Percentiles rank a stretch among this genome's conserved stretches.
These are phyloP conservation scores for Scedosporium dehoogii DNA, from an alignment of 2,329 filamentous ascomycete species.

Conservation along the genomic window DNA sequence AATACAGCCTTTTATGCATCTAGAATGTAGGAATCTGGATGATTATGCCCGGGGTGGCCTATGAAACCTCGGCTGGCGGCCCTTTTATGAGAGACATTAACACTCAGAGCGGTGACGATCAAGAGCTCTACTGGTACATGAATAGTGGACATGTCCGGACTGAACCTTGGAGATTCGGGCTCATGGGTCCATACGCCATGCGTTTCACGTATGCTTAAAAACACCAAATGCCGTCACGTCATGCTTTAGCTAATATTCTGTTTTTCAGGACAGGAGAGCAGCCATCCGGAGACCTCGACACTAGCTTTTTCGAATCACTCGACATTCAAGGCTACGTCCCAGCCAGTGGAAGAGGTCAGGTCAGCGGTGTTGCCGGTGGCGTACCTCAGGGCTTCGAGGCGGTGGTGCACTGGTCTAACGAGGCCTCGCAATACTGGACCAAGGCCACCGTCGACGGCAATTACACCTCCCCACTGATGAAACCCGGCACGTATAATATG, in stretches of 20 bases:
- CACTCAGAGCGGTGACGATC: slow-evolving; percentile 44
- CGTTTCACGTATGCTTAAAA: slow-evolving; percentile 34
- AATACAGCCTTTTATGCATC: too few species aligned
- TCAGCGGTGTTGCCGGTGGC: slow-evolving; percentile 51
- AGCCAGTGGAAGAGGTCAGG: slow-evolving; percentile 43
- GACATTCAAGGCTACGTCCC: slow-evolving; percentile 48
- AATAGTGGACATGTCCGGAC: slow-evolving; percentile 56
- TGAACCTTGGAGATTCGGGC: slow-evolving; percentile 49
- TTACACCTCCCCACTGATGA: slow-evolving; percentile 58
- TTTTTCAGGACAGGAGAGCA: slow-evolving; percentile 30
- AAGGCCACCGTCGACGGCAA: slow-evolving; percentile 42
- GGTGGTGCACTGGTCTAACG: slow-evolving; percentile 59
- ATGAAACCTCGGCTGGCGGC: slow-evolving; percentile 52
- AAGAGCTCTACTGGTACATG: slow-evolving; percentile 57
- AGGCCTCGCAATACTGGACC: slow-evolving; percentile 54
- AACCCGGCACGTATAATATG: slow-evolving; percentile 57
- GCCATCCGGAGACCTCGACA: slow-evolving; percentile 41
- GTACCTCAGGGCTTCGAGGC: slow-evolving; percentile 33
- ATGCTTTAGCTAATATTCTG: not conserved
- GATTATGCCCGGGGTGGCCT: not conserved
- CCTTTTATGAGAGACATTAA: slow-evolving; percentile 60
- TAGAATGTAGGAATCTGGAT: not conserved
- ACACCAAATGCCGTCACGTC: not conserved
- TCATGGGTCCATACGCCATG: slow-evolving; percentile 57
- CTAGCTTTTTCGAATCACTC: slow-evolving; percentile 49